phyloP scores from a whole-genome alignment of 768 basidiomycete genomes.

The Multifurca ochricompacta region DNA sequence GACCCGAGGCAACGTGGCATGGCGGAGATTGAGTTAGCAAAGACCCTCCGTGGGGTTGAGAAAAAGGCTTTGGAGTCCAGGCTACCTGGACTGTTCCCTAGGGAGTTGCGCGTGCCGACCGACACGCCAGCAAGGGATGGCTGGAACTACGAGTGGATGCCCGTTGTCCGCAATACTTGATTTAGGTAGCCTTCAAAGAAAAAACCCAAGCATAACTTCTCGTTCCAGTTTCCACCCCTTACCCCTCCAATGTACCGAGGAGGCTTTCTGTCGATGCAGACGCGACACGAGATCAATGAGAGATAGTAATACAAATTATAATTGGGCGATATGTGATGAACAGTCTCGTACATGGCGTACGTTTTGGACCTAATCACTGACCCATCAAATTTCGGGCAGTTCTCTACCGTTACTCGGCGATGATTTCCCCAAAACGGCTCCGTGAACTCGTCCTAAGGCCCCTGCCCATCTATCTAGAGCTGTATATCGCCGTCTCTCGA shows the following conservation, averaged over 20 bases:
- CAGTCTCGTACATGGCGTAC: constrained; percentile 1
- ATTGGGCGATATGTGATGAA: constrained; percentile 5
- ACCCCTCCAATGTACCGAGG: neutral
- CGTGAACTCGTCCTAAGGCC: constrained; percentile 70
- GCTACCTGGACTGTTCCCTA: constrained; percentile 75
- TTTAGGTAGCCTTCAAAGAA: neutral
- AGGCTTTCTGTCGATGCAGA: neutral
- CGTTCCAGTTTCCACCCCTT: neutral
- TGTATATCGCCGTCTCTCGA: constrained; percentile 80
- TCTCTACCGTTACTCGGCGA: constrained; percentile 26
- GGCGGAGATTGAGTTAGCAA: constrained; percentile 51
- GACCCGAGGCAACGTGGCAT: constrained; percentile 59
- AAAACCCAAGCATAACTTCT: neutral
- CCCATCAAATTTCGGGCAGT: constrained; percentile 4
- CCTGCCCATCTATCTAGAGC: constrained; percentile 79
- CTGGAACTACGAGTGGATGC: constrained; percentile 84
- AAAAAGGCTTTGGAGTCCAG: constrained; percentile 67
- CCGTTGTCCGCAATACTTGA: constrained; percentile 26
- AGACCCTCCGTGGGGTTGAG: constrained; percentile 57
- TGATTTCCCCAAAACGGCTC: constrained; percentile 68
- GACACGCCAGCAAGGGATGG: constrained; percentile 77
- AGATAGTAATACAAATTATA: constrained; percentile 12
- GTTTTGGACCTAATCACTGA: neutral
- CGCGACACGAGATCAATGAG: neutral
- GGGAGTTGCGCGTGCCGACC: constrained; percentile 77